A percentile compares a stretch with the other conserved stretches of the same genome.
phyloP scores from a whole-genome alignment of 2,329 filamentous ascomycete genomes.

The Cryphonectria japonica region DNA sequence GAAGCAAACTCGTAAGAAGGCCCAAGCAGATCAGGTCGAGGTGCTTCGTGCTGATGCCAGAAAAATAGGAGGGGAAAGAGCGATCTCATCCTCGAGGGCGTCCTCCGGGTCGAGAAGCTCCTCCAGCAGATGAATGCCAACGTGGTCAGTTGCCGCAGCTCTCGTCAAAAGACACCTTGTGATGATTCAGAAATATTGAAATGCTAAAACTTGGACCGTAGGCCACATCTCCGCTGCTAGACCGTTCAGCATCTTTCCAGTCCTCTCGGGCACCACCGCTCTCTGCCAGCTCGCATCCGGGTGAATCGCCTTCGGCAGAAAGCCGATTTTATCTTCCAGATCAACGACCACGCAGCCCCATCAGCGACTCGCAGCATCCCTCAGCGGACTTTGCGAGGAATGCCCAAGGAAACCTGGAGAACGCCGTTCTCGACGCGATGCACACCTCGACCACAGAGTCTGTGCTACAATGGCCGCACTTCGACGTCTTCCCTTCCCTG shows the following conservation, averaged over 20 bases:
- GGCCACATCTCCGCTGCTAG: conserved; percentile 17
- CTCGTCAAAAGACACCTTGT: background rate
- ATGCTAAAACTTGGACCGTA: conserved; percentile 1
- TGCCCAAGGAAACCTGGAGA: conserved; percentile 41
- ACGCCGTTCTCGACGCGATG: conserved; percentile 53
- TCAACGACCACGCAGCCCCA: conserved; percentile 32
- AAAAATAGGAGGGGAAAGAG: conserved; percentile 50
- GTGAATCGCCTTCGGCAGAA: conserved; percentile 32
- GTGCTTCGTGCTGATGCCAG: background rate
- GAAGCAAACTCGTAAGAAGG: conserved; percentile 48
- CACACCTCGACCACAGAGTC: conserved; percentile 56
- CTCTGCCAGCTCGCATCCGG: conserved; percentile 32
- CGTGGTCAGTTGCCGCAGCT: conserved; percentile 38
- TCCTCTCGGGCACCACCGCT: conserved; percentile 33
- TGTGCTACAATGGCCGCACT: conserved; percentile 56
- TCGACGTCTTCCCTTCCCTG: conserved; percentile 48
- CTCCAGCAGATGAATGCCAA: conserved; percentile 49
- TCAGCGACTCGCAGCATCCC: conserved; percentile 32
- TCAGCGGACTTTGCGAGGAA: conserved; percentile 18
- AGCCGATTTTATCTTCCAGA: conserved; percentile 15
- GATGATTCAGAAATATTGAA: background rate
- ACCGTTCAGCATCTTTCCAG: conserved; percentile 19
- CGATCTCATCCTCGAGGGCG: conserved; percentile 55
- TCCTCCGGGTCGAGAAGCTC: conserved; percentile 51
- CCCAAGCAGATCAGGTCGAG: background rate